Conservation (phyloP, 1,284 basidiomycete genomes). For the Fistulinella cinereoalba region DNA sequence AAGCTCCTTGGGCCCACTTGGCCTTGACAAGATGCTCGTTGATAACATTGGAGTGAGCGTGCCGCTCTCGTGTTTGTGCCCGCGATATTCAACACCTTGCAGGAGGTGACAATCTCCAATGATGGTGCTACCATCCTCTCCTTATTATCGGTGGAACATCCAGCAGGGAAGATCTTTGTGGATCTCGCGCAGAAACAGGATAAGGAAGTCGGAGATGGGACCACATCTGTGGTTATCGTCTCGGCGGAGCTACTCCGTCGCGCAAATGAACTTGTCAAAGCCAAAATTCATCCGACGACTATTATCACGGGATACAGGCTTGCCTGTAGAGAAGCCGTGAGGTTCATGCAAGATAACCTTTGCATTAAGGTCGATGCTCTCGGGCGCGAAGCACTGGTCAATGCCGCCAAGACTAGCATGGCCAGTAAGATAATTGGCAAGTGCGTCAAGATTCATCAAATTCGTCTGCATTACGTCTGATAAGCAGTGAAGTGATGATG, state of each 20-base stretch:
- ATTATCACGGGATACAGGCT: constrained; percentile 99
- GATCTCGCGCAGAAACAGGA: constrained; percentile 99
- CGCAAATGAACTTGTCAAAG: constrained; percentile 97
- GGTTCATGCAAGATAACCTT: constrained; percentile 97
- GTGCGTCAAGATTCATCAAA: constrained; percentile 42
- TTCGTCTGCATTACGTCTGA: constrained; percentile 6
- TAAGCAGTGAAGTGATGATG: constrained; percentile 77
- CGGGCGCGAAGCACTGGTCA: constrained; percentile 90
- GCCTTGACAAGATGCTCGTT: constrained; percentile 96
- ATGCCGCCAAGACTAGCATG: constrained; percentile 99
- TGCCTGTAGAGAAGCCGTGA: constrained; percentile 96
- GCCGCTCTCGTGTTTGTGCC: background rate
- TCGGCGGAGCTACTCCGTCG: constrained; percentile 93
- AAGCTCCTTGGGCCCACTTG: constrained; percentile 93
- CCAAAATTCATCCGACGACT: constrained; percentile 98
- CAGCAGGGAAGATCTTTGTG: constrained; percentile 94
- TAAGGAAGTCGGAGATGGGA: constrained; percentile 99
- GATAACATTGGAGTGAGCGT: constrained; percentile 91
- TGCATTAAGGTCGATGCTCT: constrained; percentile 93
- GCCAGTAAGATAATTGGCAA: constrained; percentile 97
- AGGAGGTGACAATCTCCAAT: constrained; percentile 99
- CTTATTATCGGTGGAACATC: constrained; percentile 89
- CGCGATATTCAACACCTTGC: constrained; percentile 9
- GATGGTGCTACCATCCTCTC: constrained; percentile 98
- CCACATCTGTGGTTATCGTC: constrained; percentile 97